Conservation (phyloP, 2,329 filamentous ascomycete genomes). For the Arthrinium puccinioides region DNA sequence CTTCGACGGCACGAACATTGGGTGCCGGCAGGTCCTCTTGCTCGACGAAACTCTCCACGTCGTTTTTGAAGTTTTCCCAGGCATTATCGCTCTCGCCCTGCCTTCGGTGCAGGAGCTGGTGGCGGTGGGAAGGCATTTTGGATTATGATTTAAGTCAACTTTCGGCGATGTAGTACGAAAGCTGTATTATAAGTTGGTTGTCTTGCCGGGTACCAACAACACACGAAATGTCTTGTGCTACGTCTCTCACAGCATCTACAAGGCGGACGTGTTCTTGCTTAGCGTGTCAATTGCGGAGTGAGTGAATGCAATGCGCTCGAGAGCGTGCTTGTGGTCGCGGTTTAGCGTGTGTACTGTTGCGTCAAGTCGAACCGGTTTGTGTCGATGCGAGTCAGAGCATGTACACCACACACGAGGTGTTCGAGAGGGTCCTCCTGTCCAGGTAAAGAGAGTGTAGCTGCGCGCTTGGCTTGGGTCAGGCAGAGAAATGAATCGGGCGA, state of each 20-base stretch:
- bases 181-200: not conserved
- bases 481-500: conserved; percentile 5
- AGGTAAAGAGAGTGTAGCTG: not conserved
- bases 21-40: conserved; percentile 7
- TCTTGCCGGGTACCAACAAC: no score
- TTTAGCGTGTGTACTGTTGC: not conserved
- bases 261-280: not conserved
- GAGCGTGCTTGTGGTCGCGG: conserved; percentile 8
- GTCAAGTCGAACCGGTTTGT: not conserved
- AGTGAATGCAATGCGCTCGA: conserved; percentile 17
- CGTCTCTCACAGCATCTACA: not conserved
- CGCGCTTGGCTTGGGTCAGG: conserved; percentile 3
- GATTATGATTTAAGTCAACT: conserved; percentile 4
- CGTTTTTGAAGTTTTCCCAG: conserved; percentile 17
- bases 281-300: conserved; percentile 6
- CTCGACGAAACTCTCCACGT: conserved; percentile 20
- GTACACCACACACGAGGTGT: no score
- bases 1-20: conserved; percentile 11
- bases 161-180: not conserved
- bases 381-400: not conserved
- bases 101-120: conserved; percentile 18
- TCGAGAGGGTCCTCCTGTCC: not conserved
- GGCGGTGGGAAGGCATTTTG: conserved; percentile 14
- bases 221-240: not conserved
- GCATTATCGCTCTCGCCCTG: conserved; percentile 10